Base-by-base conservation (phyloP, 495 filamentous ascomycete species). In the Lophiotrema nucula region DNA sequence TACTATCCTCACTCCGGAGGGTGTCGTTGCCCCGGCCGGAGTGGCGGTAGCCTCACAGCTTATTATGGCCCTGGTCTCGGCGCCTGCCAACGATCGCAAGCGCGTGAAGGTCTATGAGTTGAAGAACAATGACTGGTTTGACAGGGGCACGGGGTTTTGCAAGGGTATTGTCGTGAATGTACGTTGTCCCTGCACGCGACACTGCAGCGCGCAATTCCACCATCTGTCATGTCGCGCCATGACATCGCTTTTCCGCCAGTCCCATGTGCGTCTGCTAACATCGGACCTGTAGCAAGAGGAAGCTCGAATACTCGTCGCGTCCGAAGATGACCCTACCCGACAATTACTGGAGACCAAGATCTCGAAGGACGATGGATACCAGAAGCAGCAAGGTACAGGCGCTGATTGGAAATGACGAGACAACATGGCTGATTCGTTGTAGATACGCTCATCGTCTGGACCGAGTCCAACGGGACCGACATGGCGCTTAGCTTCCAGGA, bases 401-500 rank as follows among this genome's bases (percentile, higher is more conserved):
- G 6, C 27, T n/a, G 33, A 19, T 18, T 13, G 52, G 53, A 47
- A 16, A 26, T 33, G 47, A 35, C 42, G 42, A 25, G 24, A 39
- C 22, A 33, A 6, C 38, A 42, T 49, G 6, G 62, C 37, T 43
- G 39, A 43, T 15, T 19, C 42, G 28, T 35, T 60, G 65, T 72
- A 91, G 93, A 97, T 72, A 98, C 93, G 15, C 82, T 98, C 42
- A 98, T 98, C 43, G 91, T 98, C 42, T 98, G 93, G 93, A 97
- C 93, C 18, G 93, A 98, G 68, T 73, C 71, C 38, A 88, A 83
- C 74, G 87, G 87, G 24, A 85, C 88, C 54, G 93, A 98, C 69
- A 97, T 98, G 93, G 93, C 93, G 27, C 80, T 98, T 51, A 97
- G 92, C 72, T 98, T 98, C 72, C 93, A 98, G 73, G 95, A 97